A percentile compares a stretch with the other conserved stretches of the same genome.
phyloP scores from a whole-genome alignment of 2,329 filamentous ascomycete species.

The Cladosporium sp. region DNA sequence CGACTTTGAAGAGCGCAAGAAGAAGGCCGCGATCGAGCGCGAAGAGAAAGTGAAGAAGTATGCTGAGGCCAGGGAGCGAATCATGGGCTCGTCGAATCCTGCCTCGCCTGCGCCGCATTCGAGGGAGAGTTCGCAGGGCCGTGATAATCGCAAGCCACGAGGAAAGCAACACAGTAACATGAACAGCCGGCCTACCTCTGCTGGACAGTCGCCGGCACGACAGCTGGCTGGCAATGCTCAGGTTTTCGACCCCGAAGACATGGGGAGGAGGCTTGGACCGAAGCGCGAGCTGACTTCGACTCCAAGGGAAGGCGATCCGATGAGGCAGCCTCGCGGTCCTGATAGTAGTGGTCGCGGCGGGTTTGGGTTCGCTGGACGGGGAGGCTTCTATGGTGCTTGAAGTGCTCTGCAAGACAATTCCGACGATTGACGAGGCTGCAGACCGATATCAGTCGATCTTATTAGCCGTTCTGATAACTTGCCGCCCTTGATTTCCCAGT shows the following conservation, averaged over 20 bases:
- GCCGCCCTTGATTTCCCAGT: no score
- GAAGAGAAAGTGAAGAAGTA: slow-evolving; percentile 90
- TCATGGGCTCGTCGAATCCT: slow-evolving; percentile 62
- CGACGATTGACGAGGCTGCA: no score
- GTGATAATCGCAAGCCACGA: slow-evolving; percentile 22
- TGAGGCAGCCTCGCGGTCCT: slow-evolving; percentile 72
- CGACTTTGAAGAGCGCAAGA: slow-evolving; percentile 70
- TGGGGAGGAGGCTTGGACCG: slow-evolving; percentile 50
- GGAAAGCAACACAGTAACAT: slow-evolving; percentile 30
- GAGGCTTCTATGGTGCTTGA: slow-evolving; percentile 8
- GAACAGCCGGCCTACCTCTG: slow-evolving; percentile 32
- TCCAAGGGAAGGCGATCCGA: slow-evolving; percentile 60
- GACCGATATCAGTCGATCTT: no score
- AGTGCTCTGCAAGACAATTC: no score
- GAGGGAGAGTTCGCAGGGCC: slow-evolving; percentile 27
- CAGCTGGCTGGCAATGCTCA: slow-evolving; percentile 42
- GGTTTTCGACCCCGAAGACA: slow-evolving; percentile 72
- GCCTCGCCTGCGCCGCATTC: slow-evolving; percentile 17
- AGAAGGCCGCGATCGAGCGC: slow-evolving; percentile 70
- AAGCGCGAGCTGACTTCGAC: slow-evolving; percentile 39
- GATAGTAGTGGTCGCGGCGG: slow-evolving; percentile 71
- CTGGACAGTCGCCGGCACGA: slow-evolving; percentile 33
- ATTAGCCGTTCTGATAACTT: no score
- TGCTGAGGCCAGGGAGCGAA: slow-evolving; percentile 79
- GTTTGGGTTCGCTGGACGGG: slow-evolving; percentile 44